Evolutionary conservation across 139 green algal species (phyloP).

Genomic region (Chlorella vulgaris): DNA sequence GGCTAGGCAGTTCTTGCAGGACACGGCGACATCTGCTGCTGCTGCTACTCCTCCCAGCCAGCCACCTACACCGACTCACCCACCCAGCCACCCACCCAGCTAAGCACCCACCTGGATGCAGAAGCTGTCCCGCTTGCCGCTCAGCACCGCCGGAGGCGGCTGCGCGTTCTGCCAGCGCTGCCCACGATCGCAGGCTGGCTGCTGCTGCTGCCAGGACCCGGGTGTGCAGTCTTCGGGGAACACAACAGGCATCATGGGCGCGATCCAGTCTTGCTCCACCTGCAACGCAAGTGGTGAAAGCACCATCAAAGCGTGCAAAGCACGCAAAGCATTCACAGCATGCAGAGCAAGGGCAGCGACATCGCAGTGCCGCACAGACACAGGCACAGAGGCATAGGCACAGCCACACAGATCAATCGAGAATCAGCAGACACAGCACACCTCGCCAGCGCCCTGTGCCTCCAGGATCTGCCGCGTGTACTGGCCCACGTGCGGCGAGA

Average conservation of each 20-base stretch:
- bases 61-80: no score
- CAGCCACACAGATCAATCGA: no score
- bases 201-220: constrained; percentile 4
- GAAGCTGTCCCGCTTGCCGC: constrained; percentile 7
- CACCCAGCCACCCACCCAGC: no score
- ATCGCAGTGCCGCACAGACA: no score
- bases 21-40: no score
- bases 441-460: constrained; percentile 9
- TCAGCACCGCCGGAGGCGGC: background rate
- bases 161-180: background rate
- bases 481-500: constrained; percentile 38
- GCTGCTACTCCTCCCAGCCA: no score
- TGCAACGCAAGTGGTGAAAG: background rate
- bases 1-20: no score
- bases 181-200: constrained; percentile 22
- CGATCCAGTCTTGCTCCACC: constrained; percentile 32
- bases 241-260: constrained; percentile 42
- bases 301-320: background rate
- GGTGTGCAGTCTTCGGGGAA: constrained; percentile 43
- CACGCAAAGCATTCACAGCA: background rate
- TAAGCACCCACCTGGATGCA: constrained; percentile 29
- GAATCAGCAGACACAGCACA: background rate
- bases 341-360: background rate
- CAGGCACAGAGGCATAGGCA: no score
- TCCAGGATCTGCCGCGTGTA: constrained; percentile 6